These are phyloP conservation scores for Willaertia magna DNA, from an alignment of 208 protist species.

Conservation along the genomic window DNA sequence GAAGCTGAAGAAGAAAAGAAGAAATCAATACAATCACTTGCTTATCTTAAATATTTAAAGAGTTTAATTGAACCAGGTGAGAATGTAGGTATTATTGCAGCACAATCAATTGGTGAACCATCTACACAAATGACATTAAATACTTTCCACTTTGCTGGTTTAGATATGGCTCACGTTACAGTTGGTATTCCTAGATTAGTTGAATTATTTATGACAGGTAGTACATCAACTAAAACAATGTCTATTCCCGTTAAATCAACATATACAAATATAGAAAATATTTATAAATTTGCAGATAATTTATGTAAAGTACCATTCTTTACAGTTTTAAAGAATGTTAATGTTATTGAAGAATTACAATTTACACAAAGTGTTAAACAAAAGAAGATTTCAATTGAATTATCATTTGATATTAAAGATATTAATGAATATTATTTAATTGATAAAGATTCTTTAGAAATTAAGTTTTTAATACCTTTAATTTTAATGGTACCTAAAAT, in stretches of 20 bases:
- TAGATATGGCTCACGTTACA: conserved; percentile 97
- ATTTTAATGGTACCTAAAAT: neutral
- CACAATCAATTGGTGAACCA: conserved; percentile 95
- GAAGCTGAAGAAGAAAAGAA: neutral
- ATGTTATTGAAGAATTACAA: neutral
- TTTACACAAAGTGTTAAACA: neutral
- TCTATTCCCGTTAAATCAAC: neutral
- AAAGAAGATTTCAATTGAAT: neutral
- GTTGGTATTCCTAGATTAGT: conserved; percentile 96
- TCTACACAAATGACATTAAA: conserved; percentile 99
- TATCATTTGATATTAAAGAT: neutral
- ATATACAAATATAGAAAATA: neutral
- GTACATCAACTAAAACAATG: neutral
- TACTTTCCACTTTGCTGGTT: conserved; percentile 99
- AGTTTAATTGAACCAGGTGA: neutral
- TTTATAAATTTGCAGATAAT: neutral
- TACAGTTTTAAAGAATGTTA: neutral
- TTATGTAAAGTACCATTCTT: neutral
- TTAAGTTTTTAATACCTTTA: neutral
- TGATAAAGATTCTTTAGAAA: neutral
- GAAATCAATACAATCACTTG: neutral
- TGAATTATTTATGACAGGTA: conserved; percentile 91
- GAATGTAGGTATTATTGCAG: conserved; percentile 85
- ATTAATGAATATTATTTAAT: neutral
- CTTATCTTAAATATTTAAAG: neutral